Evolutionary conservation across 1,284 basidiomycete genomes (phyloP).

Genomic region (Kalmanozyma brasiliensis): DNA sequence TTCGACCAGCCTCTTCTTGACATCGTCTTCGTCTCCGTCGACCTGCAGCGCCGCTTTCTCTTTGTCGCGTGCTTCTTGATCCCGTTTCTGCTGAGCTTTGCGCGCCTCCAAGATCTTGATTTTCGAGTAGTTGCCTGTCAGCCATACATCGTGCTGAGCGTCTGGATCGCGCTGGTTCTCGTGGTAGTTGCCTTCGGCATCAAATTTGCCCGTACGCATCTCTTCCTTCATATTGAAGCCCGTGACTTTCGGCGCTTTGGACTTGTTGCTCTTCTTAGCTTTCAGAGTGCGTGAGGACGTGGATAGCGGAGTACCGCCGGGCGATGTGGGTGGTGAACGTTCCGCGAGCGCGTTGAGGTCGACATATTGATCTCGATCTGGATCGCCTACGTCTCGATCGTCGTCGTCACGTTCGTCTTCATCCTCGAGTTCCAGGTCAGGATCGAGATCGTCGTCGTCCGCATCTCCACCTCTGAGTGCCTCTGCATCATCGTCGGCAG

Average conservation of each 20-base stretch:
- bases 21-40: constrained; percentile 73
- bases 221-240: constrained; percentile 99
- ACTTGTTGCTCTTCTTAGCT: constrained; percentile 11
- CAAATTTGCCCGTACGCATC: constrained; percentile 96
- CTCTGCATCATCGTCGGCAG: constrained; percentile 50
- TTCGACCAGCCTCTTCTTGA: constrained; percentile 69
- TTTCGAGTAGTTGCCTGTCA: constrained; percentile 83
- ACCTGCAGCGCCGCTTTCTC: constrained; percentile 79
- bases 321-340: constrained; percentile 51
- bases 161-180: constrained; percentile 84
- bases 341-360: constrained; percentile 56
- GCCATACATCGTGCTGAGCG: constrained; percentile 93
- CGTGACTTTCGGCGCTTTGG: constrained; percentile 83
- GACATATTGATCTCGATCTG: constrained; percentile 21
- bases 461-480: constrained; percentile 13
- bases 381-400: constrained; percentile 22
- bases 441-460: constrained; percentile 51
- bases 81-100: constrained; percentile 72
- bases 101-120: constrained; percentile 85
- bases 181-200: constrained; percentile 87
- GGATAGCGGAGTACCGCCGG: constrained; percentile 26
- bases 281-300: constrained; percentile 8
- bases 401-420: constrained; percentile 40
- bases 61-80: constrained; percentile 68
- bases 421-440: constrained; percentile 60